These are phyloP conservation scores for Onygenales sp. DNA, from an alignment of 2,329 filamentous ascomycete species.

Conservation along the genomic window DNA sequence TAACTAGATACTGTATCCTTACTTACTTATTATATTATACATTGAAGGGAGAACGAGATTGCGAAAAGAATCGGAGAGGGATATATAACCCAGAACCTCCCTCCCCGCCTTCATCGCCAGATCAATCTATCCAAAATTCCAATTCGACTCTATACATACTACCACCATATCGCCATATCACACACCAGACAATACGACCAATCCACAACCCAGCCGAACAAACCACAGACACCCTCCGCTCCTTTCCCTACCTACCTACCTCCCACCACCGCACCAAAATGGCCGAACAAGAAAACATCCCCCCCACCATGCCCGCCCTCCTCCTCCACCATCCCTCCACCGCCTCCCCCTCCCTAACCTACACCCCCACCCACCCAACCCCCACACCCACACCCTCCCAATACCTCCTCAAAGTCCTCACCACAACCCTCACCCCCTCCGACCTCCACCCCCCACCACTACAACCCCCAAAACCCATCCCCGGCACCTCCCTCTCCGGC, in stretches of 20 bases:
- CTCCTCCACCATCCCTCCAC: conserved; percentile 25
- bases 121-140: too few species aligned
- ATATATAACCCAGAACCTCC: too few species aligned
- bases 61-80: too few species aligned
- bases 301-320: conserved; percentile 29
- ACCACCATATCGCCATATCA: too few species aligned
- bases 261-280: conserved; percentile 13
- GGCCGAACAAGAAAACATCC: conserved; percentile 27
- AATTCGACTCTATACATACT: too few species aligned
- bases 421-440: conserved; percentile 29
- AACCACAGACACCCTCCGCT: neutral
- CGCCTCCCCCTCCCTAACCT: conserved; percentile 19
- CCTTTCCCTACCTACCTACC: neutral
- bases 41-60: too few species aligned
- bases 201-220: neutral
- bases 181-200: too few species aligned
- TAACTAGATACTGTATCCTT: too few species aligned
- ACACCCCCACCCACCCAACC: conserved; percentile 27
- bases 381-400: conserved; percentile 25
- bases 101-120: too few species aligned
- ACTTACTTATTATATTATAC: too few species aligned
- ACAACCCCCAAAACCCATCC: conserved; percentile 23
- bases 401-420: conserved; percentile 32
- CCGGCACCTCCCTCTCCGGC: conserved; percentile 33
- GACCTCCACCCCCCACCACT: conserved; percentile 23